Evolutionary conservation across 768 basidiomycete genomes (phyloP).

Genomic region (Xanthoconium purpureum): DNA sequence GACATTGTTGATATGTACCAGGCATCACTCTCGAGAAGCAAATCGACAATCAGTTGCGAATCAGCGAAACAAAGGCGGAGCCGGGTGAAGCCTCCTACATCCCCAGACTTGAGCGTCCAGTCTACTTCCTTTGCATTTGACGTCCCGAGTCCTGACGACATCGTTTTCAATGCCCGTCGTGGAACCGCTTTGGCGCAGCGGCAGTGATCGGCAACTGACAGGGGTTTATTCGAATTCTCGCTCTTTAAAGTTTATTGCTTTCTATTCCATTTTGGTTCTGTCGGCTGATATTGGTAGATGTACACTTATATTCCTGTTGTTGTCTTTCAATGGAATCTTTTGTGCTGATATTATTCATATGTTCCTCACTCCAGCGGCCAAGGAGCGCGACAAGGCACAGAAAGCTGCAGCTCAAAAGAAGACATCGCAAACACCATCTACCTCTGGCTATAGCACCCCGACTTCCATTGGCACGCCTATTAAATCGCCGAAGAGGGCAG

Average conservation of each 20-base stretch:
- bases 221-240: neutral
- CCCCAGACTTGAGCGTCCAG: slow-evolving; percentile 37
- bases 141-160: slow-evolving; percentile 88
- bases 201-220: slow-evolving; percentile 17
- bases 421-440: slow-evolving; percentile 29
- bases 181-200: slow-evolving; percentile 60
- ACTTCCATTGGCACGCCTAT: slow-evolving; percentile 41
- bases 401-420: slow-evolving; percentile 50
- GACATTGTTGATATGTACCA: slow-evolving; percentile 29
- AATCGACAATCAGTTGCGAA: slow-evolving; percentile 24
- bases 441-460: slow-evolving; percentile 38
- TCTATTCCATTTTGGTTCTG: slow-evolving; percentile 16
- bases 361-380: slow-evolving; percentile 54
- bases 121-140: slow-evolving; percentile 63
- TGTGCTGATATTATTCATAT: slow-evolving; percentile 38
- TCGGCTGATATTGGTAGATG: slow-evolving; percentile 25
- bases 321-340: slow-evolving; percentile 33
- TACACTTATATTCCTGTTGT: slow-evolving; percentile 30
- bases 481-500: slow-evolving; percentile 42
- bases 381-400: slow-evolving; percentile 75
- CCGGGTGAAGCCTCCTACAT: slow-evolving; percentile 12
- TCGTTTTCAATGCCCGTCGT: slow-evolving; percentile 75
- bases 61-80: slow-evolving; percentile 7
- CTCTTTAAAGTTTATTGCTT: slow-evolving; percentile 10
- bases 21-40: slow-evolving; percentile 28